These are phyloP conservation scores for Gynochthodes officinalis DNA, from an alignment of 257 asterid genomes.

Conservation along the genomic window DNA sequence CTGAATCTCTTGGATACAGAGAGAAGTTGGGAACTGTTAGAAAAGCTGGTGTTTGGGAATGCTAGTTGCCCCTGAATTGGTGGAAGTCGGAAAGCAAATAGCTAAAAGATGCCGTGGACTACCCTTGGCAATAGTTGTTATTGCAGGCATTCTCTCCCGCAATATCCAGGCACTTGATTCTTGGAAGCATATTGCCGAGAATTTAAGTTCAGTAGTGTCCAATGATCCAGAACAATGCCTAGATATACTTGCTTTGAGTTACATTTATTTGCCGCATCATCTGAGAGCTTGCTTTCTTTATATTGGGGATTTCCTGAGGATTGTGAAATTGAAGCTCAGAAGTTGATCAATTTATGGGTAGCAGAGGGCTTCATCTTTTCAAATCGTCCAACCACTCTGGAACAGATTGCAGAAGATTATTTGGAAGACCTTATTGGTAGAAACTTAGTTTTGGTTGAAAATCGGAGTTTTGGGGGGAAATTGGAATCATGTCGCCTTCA, in stretches of 20 bases:
- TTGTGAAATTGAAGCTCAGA: conserved; percentile 31
- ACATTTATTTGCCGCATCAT: conserved; percentile 31
- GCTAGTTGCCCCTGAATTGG: too few species aligned
- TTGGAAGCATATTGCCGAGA: conserved; percentile 4
- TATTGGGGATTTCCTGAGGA: conserved; percentile 39
- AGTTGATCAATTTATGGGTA: conserved; percentile 26
- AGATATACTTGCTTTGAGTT: conserved; percentile 24
- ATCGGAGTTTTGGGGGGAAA: conserved; percentile 18
- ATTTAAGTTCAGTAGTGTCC: background rate
- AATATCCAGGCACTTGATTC: background rate
- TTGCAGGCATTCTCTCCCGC: background rate
- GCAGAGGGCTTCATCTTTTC: conserved; percentile 37
- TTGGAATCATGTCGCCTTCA: conserved; percentile 32
- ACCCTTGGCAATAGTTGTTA: background rate
- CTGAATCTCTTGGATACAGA: too few species aligned
- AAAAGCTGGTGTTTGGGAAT: too few species aligned
- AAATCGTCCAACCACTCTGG: conserved; percentile 1
- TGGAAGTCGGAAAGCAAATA: background rate
- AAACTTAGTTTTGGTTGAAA: conserved; percentile 25
- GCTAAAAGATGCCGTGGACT: conserved; percentile 3
- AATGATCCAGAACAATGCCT: background rate
- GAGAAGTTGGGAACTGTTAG: too few species aligned
- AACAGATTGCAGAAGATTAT: conserved; percentile 31
- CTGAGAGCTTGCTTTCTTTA: conserved; percentile 36
- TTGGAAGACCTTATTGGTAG: conserved; percentile 39